phyloP scores from a whole-genome alignment of 768 basidiomycete species.

The Lactarius psammicola region DNA sequence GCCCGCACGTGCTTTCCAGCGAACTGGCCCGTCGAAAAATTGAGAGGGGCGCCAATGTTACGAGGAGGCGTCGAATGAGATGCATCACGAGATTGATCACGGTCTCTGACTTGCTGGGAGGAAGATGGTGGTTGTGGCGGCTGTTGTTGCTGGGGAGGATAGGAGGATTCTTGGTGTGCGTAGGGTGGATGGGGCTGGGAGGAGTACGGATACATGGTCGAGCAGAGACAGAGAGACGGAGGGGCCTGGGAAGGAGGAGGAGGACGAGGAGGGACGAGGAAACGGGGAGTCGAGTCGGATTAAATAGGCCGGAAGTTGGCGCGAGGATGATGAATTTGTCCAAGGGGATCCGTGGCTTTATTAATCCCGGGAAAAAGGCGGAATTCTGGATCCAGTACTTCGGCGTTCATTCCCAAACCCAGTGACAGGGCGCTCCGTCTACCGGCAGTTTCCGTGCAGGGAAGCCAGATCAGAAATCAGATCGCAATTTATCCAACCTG shows the following conservation, averaged over 20 bases:
- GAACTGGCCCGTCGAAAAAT: constrained; percentile 35
- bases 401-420: constrained; percentile 11
- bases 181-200: constrained; percentile 9
- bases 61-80: constrained; percentile 11
- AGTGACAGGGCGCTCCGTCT: constrained; percentile 26
- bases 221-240: neutral
- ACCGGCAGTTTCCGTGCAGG: constrained; percentile 1
- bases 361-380: constrained; percentile 23
- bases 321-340: constrained; percentile 13
- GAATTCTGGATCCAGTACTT: neutral
- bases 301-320: constrained; percentile 27
- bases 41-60: constrained; percentile 32
- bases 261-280: neutral
- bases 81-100: constrained; percentile 19
- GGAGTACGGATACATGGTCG: constrained; percentile 22
- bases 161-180: constrained; percentile 6
- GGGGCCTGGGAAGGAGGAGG: constrained; percentile 1
- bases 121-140: constrained; percentile 9
- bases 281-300: constrained; percentile 5
- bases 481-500: constrained; percentile 17
- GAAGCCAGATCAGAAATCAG: constrained; percentile 13
- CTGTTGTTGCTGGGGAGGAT: constrained; percentile 9
- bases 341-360: constrained; percentile 1
- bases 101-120: constrained; percentile 13
- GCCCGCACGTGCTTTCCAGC: constrained; percentile 33